phyloP scores from a whole-genome alignment of 495 filamentous ascomycete genomes.

The Daldinia decipiens region DNA sequence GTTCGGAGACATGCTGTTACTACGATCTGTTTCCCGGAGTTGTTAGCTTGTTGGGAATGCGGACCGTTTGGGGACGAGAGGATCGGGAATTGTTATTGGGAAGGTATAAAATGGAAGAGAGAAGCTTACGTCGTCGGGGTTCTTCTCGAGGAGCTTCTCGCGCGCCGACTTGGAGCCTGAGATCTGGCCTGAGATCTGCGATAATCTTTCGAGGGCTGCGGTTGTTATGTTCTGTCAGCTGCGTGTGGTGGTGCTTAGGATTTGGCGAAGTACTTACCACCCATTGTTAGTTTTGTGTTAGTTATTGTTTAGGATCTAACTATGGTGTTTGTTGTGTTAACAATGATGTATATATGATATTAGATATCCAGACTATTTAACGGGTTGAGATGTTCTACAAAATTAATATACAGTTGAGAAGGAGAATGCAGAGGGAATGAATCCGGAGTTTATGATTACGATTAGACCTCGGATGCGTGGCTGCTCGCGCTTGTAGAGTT shows the following conservation, averaged over 20 bases:
- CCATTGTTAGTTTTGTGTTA: slow-evolving; percentile 36
- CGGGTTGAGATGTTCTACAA: neutral
- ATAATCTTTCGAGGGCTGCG: slow-evolving; percentile 59
- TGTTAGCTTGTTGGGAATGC: slow-evolving; percentile 18
- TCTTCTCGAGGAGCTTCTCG: slow-evolving; percentile 62
- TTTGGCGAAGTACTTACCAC: slow-evolving; percentile 38
- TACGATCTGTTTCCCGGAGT: slow-evolving; percentile 70
- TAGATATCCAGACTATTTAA: neutral
- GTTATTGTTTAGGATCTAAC: slow-evolving; percentile 5
- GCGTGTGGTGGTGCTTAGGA: neutral
- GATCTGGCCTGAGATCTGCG: slow-evolving; percentile 59
- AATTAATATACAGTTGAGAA: slow-evolving; percentile 12
- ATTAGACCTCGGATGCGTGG: slow-evolving; percentile 41
- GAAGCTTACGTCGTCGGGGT: slow-evolving; percentile 60
- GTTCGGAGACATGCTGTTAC: slow-evolving; percentile 93
- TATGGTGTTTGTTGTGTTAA: neutral
- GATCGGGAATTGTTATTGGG: too few relatives aligned
- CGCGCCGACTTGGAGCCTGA: slow-evolving; percentile 54
- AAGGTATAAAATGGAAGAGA: neutral
- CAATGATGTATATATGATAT: neutral
- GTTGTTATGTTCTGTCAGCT: slow-evolving; percentile 29
- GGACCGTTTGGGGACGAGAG: too few relatives aligned
- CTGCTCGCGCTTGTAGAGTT: slow-evolving; percentile 30
- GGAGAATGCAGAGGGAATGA: slow-evolving; percentile 13
- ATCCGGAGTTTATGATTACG: slow-evolving; percentile 22